These are phyloP conservation scores for Myxozyma neglecta DNA, from an alignment of 805 yeast species.

Conservation along the genomic window DNA sequence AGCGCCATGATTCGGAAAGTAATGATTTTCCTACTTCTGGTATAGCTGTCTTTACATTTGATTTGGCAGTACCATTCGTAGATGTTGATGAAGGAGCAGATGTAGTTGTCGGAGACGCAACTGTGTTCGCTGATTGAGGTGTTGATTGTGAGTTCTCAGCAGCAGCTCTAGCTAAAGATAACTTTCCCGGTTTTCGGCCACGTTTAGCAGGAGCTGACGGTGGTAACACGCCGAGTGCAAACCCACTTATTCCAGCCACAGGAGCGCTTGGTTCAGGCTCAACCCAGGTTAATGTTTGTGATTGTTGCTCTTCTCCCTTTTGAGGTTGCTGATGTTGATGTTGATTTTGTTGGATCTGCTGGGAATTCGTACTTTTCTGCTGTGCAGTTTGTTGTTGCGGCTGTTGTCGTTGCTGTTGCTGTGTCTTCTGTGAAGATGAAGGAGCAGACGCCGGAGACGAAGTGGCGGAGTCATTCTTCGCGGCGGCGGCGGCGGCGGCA, in stretches of 20 bases:
- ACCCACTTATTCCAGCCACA: conserved; percentile 65
- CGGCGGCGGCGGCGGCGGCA: not conserved
- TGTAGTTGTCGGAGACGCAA: too few relatives aligned
- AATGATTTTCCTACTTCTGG: not conserved
- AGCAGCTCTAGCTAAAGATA: not conserved
- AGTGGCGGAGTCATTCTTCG: not conserved
- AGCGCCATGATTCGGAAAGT: not conserved
- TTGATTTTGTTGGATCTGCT: too few relatives aligned
- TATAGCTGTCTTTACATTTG: not conserved
- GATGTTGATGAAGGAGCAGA: not conserved
- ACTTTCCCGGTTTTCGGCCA: conserved; percentile 43
- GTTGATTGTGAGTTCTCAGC: not conserved
- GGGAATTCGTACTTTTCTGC: too few relatives aligned
- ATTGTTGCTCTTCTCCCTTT: not conserved
- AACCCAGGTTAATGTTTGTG: not conserved
- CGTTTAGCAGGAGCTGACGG: conserved; percentile 53
- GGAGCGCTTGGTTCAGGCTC: conserved; percentile 64
- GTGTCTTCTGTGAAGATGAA: not conserved
- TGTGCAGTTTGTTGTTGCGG: too few relatives aligned
- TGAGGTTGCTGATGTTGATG: not conserved
- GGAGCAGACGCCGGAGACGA: not conserved
- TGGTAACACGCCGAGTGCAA: conserved; percentile 70
- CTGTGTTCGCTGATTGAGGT: too few relatives aligned
- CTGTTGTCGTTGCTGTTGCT: too few relatives aligned
- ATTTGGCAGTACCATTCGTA: not conserved